Evolutionary conservation across 352 stramenopile genomes (phyloP), one percentile per base, ranked within the genome.

Genomic region (Aphanomyces stellatus): DNA sequence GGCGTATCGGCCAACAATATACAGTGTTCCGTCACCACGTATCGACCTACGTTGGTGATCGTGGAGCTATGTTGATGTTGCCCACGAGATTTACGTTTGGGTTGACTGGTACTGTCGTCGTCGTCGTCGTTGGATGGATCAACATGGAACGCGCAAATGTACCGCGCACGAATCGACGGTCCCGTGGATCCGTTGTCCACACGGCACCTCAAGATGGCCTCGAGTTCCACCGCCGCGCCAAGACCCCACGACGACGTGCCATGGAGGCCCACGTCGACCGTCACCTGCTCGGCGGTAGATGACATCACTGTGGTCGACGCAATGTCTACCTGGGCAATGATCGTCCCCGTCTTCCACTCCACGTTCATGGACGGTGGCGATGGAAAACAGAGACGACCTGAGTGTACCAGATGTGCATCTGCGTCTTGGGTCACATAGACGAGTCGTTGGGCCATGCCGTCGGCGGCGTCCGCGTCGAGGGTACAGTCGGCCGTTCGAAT

Each of bases 261-360:
- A 7, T 49, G 31, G 11, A 55, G 34, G 2, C 31, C 22, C 13
- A 65, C 40, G 10, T 65, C 37, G 4, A 48, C 59, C 10, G 22
- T n/a, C 19, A 65, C 28, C 59, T 65, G 15, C 10, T 37, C 13
- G 13, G 8, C 42, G 5, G 3, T 31, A 30, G 4, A 25, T 53
- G 28, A 17, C 8, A 48, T 51, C 42, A 46, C 24, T 5, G 7
- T 13, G 15, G 11, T 19, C 3, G 27, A 63, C 19, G 48, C n/a
- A 15, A 60, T 35, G 33, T 27, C 2, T 65, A 55, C 59, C 22
- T 51, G 27, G 3, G 35, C 59, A 35, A 65, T 65, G 13, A 65
- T 40, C 10, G 40, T 24, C 27, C 59, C 59, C 17, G 59, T 65
- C 28, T 51, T 55, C 59, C 59, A 65, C n/a, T 53, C 46, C 2